Evolutionary conservation across 306 rosid species (phyloP), one percentile per base, ranked within the genome.

Genomic region (Lathyrus tuberosus): DNA sequence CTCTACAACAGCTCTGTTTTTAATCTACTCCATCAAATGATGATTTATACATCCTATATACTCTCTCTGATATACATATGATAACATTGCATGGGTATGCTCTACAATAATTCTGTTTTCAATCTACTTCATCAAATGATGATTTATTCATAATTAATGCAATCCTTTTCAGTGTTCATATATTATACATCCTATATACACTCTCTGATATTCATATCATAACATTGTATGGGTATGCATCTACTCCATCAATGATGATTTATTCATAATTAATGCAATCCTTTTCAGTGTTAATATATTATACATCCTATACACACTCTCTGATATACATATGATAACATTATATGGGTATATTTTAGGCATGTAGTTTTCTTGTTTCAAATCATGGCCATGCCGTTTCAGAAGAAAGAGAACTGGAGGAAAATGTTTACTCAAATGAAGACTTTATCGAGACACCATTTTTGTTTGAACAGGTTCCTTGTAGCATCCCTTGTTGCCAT

Each of bases 401-500:
- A 3, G 95, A 85, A 40, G 97, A 89, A 77, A 86, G 83, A 72
- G 99, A 95, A 81, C 80, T 95, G 53, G 86, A 80, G 62, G 97
- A 91, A 78, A 84, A 86, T 83, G 78, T 87, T 18, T 86, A 77
- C 86, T 79, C 90, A 71, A 84, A 86, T 78, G 82, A 84, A 77
- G 81, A 62, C 74, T 84, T 83, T 70, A 80, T 76, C 42, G 95
- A 91, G 63, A 75, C 87, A 26, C 79, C 84, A 43, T 91, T 92
- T 66, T 76, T 87, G 73, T 89, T 91, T 79, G 99, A 89, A 64
- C 96, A 89, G 96, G 99, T 95, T 80, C 59, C 56, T 63, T 35
- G 71, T 67, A 2, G 26, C 64, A 31, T 71, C 62, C 51, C 68
- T 68, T 76, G 22, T 30, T 40, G 20, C 18, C 44, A 15, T 63